phyloP scores from a whole-genome alignment of 225 moss, liverwort and hornwort species.

The Bryum argenteum region DNA sequence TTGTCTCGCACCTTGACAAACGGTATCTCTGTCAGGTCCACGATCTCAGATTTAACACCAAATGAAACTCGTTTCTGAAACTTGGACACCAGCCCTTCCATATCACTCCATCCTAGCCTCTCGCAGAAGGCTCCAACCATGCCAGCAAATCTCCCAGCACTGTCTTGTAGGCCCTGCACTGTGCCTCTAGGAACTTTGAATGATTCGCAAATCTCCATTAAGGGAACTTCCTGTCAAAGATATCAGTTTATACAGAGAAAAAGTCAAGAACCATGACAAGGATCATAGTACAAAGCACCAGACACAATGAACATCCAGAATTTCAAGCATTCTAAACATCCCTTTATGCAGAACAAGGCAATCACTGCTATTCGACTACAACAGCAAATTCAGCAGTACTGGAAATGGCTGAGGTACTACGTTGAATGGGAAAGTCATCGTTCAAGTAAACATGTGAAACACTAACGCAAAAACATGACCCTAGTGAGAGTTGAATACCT shows the following conservation, averaged over 20 bases:
- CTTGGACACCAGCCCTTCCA: conserved; percentile 90
- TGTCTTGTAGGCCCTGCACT: conserved; percentile 93
- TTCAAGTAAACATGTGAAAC: conserved; percentile 12
- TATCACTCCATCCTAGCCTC: conserved; percentile 92
- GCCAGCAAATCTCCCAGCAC: conserved; percentile 94
- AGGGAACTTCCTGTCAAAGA: conserved; percentile 72
- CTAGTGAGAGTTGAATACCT: conserved; percentile 50
- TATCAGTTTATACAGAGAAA: background rate
- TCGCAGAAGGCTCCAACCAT: conserved; percentile 97
- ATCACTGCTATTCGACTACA: conserved; percentile 11
- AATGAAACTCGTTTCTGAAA: conserved; percentile 95
- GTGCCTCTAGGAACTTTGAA: conserved; percentile 96
- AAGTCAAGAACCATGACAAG: conserved; percentile 7
- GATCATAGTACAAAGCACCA: background rate
- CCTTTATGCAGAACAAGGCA: background rate
- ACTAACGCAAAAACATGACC: background rate
- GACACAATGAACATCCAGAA: conserved; percentile 6
- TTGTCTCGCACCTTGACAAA: conserved; percentile 78
- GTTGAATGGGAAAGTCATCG: background rate
- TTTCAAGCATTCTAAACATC: background rate
- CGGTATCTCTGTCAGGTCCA: conserved; percentile 92
- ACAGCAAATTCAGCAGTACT: background rate
- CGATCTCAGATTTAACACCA: conserved; percentile 96
- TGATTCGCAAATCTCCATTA: conserved; percentile 82
- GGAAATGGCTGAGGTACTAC: background rate